Evolutionary conservation across 805 yeast genomes (phyloP), one percentile per base, ranked within the genome.

Genomic region (Ogataea degrootiae): DNA sequence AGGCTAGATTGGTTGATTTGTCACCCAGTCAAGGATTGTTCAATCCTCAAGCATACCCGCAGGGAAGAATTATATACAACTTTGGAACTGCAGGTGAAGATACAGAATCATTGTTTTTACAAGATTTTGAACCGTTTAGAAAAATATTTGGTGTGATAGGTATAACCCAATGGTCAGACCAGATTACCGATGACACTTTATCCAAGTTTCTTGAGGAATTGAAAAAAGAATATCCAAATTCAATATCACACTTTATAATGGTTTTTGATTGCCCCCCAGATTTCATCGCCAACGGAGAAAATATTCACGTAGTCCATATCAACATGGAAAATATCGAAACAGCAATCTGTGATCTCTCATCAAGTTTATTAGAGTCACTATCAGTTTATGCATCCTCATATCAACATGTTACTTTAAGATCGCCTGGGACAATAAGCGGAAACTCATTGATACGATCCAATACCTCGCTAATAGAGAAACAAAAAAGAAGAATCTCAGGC

Each of bases 121-220:
- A 85, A 55, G 98, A 92, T 64, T 81, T 92, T 53, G 97, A 94
- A 66, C 96, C 97, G 1, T 89, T 78, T 65, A 69, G 97, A 44
- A 88, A 89, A 60, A 80, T 86, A 0, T 79, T 88, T 55, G 73
- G 84, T 7, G 81, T 83, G 5, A 42, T 77, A 7, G 82, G 80
- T 0, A 49, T 75, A 15, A 71, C 74, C 1, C 53, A 60, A 21
- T 71, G 69, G 61, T 49, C 43, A 5, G 50, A 53, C 5, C 58
- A 57, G 8, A 44, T 62, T 12, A 57, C 59, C 9, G 52, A 57
- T 12, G 62, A 61, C 1, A 52, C 44, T 9, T 48, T 68, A n/a
- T 56, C 56, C 2, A 53, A 53, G 1, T 63, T 68, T 39, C 52
- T 76, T 39, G 57, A 52, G 1, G 60, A 64, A n/a, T 69, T 90